Conservation (phyloP, 768 basidiomycete genomes). For the Panus rudis region DNA sequence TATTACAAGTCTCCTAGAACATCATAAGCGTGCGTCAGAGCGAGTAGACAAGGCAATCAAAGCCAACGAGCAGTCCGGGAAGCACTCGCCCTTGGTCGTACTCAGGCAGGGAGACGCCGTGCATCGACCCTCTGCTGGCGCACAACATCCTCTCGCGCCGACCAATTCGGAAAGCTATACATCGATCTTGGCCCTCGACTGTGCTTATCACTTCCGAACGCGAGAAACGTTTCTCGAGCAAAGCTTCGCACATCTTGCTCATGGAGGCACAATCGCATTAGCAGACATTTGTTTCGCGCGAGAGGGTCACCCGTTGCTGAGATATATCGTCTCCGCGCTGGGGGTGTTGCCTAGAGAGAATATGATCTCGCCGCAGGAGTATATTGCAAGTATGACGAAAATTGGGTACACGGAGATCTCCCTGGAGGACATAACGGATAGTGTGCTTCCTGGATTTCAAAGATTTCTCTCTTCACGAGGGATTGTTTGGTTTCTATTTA, state of each 20-base stretch:
- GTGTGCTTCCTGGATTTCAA: constrained; percentile 55
- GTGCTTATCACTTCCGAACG: constrained; percentile 61
- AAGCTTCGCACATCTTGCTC: constrained; percentile 35
- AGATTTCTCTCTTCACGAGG: constrained; percentile 40
- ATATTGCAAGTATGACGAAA: constrained; percentile 34
- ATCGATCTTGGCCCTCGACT: constrained; percentile 55
- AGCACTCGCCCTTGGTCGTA: too few relatives aligned
- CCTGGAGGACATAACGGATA: constrained; percentile 48
- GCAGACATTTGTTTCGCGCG: constrained; percentile 53
- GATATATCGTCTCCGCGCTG: constrained; percentile 13
- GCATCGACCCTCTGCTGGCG: constrained; percentile 20
- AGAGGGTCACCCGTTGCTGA: constrained; percentile 21
- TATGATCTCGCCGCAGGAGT: constrained; percentile 38
- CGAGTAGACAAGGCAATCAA: constrained; percentile 27
- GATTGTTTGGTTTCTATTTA: constrained; percentile 38
- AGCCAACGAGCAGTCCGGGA: constrained; percentile 3
- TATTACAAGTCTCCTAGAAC: constrained; percentile 47
- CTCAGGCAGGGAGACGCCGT: constrained; percentile 50
- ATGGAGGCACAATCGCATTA: constrained; percentile 48
- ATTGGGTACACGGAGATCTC: constrained; percentile 48
- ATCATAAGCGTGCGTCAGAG: constrained; percentile 37
- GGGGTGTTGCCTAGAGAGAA: constrained; percentile 41
- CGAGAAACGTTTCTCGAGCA: constrained; percentile 47
- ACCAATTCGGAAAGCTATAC: constrained; percentile 29
- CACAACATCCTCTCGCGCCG: constrained; percentile 40